Base-by-base conservation (phyloP, 78 protist genomes). In the Dictyostelium firmibasis region DNA sequence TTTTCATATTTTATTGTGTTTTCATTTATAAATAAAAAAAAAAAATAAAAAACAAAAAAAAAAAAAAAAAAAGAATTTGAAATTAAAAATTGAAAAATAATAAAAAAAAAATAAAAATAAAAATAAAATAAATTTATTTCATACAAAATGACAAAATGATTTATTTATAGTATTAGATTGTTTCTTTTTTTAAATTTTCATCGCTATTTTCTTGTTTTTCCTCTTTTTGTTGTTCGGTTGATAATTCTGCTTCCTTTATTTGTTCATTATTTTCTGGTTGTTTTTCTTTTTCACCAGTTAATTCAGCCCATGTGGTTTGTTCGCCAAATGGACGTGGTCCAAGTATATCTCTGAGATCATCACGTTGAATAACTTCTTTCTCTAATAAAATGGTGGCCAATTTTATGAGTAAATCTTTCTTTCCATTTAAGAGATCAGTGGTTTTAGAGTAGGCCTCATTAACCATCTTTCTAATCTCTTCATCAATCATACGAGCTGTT, bases 301-400 rank as follows among this genome's bases (percentile, higher is more conserved):
- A 78, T 47, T 86, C 96, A 36, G 96, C 88, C 92, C 92, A 85
- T 29, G 93, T 69, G 20, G 86, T 69, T 53, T 96, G 60, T 47
- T 87, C 96, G 33, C 81, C 85, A 83, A 62, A 95, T 29, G 98
- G 98, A 5, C 98, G 64, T 86, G 79, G 79, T 23, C 99, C 99
- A 0, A 98, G 86, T 7, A 98, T 36, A 18, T 47, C 60, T 35
- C 57, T 20, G 78, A 98, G 86, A 74, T 97, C 98, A 16, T 97
- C 97, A 10, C 97, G 86, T 8, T 27, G 44, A n/a, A 98, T 36
- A 2, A 93, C 98, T 83, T 98, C 99, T 62, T 96, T 86, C 87
- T 98, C 98, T 16, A 98, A 47, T 23, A 98, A 91, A 14, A 74
- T 41, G 36, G 87, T 43, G 1, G 99, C 99, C 10, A 98, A 86